Percentiles rank a stretch among this genome's conserved stretches.
Conservation (phyloP, 2,329 filamentous ascomycete genomes). For the Penicillium expansum region DNA sequence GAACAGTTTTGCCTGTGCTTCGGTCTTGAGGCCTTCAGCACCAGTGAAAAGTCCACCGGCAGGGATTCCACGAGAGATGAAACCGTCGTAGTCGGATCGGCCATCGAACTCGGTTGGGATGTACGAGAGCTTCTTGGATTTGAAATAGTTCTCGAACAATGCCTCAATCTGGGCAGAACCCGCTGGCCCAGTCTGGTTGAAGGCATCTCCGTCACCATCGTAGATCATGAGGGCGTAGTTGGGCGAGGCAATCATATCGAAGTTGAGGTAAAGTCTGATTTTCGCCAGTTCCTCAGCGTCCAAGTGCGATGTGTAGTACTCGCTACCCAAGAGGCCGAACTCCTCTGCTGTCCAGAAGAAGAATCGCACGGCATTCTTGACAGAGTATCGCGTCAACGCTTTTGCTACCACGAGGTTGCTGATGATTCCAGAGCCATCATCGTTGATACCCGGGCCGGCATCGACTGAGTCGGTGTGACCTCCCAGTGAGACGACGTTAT, state of each 20-base stretch:
- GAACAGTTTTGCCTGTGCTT: constrained; percentile 63
- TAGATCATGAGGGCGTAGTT: constrained; percentile 58
- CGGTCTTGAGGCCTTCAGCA: constrained; percentile 72
- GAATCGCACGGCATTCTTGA: constrained; percentile 69
- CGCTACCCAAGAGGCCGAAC: constrained; percentile 60
- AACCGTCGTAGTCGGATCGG: constrained; percentile 75
- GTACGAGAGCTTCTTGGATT: constrained; percentile 60
- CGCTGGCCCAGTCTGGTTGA: constrained; percentile 53
- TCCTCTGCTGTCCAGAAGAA: constrained; percentile 64
- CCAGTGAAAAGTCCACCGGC: constrained; percentile 74
- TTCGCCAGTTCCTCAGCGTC: constrained; percentile 53
- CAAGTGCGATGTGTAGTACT: constrained; percentile 55
- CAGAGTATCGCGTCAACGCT: constrained; percentile 66
- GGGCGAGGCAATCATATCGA: constrained; percentile 68
- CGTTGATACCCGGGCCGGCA: constrained; percentile 70
- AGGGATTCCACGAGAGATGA: constrained; percentile 70
- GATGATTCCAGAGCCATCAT: constrained; percentile 69
- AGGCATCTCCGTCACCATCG: constrained; percentile 47
- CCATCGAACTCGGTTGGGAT: constrained; percentile 74
- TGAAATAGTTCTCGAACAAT: constrained; percentile 67
- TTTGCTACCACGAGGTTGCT: constrained; percentile 59
- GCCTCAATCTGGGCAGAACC: constrained; percentile 69
- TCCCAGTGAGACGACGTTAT: constrained; percentile 59
- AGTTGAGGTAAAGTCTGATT: constrained; percentile 67
- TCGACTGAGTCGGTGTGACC: constrained; percentile 62